Evolutionary conservation across 768 basidiomycete genomes (phyloP).

Genomic region (Ephemerocybe angulata): DNA sequence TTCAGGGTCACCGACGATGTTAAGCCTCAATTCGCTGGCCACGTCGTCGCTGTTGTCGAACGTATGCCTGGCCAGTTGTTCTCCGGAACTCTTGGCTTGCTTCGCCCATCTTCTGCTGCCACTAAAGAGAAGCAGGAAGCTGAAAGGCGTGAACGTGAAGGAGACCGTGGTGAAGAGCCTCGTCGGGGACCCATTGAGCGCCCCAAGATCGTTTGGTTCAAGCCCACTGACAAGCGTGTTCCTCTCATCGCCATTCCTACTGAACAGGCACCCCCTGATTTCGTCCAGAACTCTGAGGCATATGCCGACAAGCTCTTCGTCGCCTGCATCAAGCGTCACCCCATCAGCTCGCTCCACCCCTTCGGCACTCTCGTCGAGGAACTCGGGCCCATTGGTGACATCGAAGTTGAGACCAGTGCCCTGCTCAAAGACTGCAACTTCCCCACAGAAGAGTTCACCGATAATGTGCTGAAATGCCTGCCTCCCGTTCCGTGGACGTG

Average conservation of each 20-base stretch:
- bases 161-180: constrained; percentile 83
- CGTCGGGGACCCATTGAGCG: constrained; percentile 77
- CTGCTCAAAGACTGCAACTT: constrained; percentile 98
- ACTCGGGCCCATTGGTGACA: constrained; percentile 96
- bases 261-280: constrained; percentile 95
- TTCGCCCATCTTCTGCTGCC: constrained; percentile 93
- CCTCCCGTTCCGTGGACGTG: constrained; percentile 95
- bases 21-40: constrained; percentile 97
- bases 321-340: constrained; percentile 97
- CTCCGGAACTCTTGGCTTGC: constrained; percentile 91
- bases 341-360: constrained; percentile 94
- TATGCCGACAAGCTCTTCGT: constrained; percentile 93
- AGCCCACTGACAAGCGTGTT: constrained; percentile 98
- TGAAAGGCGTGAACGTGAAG: constrained; percentile 94
- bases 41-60: constrained; percentile 99
- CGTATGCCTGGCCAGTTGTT: constrained; percentile 99
- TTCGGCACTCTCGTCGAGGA: constrained; percentile 98
- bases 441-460: constrained; percentile 95
- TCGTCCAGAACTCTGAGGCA: constrained; percentile 88
- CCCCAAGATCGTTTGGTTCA: constrained; percentile 99
- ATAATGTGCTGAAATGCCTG: constrained; percentile 91
- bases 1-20: constrained; percentile 91
- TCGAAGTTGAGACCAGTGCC: constrained; percentile 97
- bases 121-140: constrained; percentile 99
- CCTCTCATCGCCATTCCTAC: constrained; percentile 98